Evolutionary conservation across 352 stramenopile genomes (phyloP).

Genomic region (Phytopythium delawarense): DNA sequence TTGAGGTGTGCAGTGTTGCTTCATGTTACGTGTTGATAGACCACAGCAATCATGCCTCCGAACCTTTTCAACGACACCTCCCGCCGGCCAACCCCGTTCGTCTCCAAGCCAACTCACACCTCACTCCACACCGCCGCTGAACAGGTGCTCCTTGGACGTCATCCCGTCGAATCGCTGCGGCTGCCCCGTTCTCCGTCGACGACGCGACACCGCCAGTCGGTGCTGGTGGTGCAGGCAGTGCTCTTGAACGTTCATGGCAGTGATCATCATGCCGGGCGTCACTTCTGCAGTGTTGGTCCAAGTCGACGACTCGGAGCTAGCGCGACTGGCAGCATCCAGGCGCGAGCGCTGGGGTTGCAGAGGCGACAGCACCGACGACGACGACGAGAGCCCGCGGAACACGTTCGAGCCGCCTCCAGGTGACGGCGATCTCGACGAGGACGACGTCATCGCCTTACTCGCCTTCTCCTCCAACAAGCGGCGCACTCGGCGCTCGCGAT

Average conservation of each 20-base stretch:
- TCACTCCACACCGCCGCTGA: neutral
- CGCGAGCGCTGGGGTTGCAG: neutral
- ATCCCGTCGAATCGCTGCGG: neutral
- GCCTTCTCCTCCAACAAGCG: neutral
- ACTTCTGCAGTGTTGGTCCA: neutral
- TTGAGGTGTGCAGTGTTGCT: neutral
- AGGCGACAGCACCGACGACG: neutral
- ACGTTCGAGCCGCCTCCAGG: neutral
- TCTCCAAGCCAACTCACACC: neutral
- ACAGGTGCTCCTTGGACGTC: neutral
- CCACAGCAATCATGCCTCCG: too few relatives aligned
- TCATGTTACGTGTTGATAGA: neutral
- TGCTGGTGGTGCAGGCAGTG: conserved; percentile 5
- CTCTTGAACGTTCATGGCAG: neutral
- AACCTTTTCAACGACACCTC: too few relatives aligned
- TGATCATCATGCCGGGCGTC: neutral
- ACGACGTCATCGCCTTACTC: neutral
- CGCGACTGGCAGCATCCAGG: neutral
- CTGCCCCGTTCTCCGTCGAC: neutral
- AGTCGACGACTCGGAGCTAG: neutral
- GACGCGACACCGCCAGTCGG: neutral
- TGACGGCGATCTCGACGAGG: neutral
- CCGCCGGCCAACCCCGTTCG: neutral
- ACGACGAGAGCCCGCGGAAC: neutral
- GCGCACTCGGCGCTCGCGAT: neutral